These are phyloP conservation scores for Solanum paucissectum DNA, from an alignment of 257 asterid genomes.

Conservation along the genomic window DNA sequence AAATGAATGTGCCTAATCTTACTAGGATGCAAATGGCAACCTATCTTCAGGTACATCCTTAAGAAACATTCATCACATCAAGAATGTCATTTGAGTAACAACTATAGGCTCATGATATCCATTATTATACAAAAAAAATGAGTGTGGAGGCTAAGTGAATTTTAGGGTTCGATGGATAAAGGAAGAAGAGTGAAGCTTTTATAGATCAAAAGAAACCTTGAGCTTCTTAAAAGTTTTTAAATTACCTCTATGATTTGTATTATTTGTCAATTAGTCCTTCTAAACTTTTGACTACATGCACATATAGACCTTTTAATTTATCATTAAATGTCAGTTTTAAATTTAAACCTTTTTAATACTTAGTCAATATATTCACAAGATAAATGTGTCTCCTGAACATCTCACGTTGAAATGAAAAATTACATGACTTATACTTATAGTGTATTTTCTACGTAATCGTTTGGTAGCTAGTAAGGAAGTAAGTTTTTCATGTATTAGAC, in stretches of 20 bases:
- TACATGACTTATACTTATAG: too few relatives aligned
- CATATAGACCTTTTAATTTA: background rate
- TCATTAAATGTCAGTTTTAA: too few relatives aligned
- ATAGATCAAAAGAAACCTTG: background rate
- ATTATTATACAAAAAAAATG: background rate
- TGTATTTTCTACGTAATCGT: too few relatives aligned
- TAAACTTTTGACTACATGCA: background rate
- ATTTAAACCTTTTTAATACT: background rate
- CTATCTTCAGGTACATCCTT: too few relatives aligned
- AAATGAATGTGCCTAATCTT: background rate
- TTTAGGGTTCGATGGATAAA: background rate
- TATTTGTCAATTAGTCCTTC: background rate
- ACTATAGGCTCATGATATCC: background rate
- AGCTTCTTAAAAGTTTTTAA: background rate
- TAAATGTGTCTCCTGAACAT: background rate
- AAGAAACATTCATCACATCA: background rate
- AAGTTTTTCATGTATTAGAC: background rate
- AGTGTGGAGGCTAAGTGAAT: background rate
- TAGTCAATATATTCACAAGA: background rate
- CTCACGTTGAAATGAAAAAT: background rate
- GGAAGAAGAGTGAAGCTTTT: background rate
- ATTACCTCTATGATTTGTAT: background rate
- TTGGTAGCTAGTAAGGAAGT: background rate
- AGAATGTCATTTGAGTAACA: background rate
- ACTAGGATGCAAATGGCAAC: too few relatives aligned